Evolutionary conservation across 257 asterid species (phyloP).

Genomic region (Plectranthus barbatus): DNA sequence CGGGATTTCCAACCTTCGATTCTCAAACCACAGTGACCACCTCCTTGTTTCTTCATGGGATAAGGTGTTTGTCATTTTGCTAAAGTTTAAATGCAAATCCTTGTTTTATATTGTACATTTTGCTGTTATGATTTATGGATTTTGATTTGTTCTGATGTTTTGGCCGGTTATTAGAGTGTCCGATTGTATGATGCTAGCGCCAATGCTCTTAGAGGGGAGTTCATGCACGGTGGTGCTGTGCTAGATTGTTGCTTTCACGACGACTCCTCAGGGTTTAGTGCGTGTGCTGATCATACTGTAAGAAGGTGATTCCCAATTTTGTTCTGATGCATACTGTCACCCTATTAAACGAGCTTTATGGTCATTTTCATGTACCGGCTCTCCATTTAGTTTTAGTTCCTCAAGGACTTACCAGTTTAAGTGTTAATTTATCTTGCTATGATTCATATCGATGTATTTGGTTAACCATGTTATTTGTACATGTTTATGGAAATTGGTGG

Average conservation of each 20-base stretch:
- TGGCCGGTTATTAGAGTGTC: constrained; percentile 36
- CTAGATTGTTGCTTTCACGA: constrained; percentile 93
- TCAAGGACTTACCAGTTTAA: not conserved
- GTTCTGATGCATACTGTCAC: not conserved
- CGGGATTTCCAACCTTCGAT: constrained; percentile 74
- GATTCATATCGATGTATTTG: not conserved
- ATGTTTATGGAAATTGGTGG: not conserved
- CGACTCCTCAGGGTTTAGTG: constrained; percentile 87
- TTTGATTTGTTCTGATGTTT: not conserved
- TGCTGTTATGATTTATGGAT: not conserved
- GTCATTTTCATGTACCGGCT: not conserved
- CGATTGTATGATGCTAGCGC: constrained; percentile 87
- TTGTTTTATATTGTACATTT: not conserved
- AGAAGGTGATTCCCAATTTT: constrained; percentile 41
- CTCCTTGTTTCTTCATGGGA: constrained; percentile 93
- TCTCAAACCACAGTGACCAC: constrained; percentile 76
- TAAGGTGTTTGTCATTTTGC: constrained; percentile 28
- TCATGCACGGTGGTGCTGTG: constrained; percentile 76
- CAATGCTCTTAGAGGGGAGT: constrained; percentile 72
- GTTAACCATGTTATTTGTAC: not conserved
- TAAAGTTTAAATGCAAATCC: not conserved
- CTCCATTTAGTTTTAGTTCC: not conserved
- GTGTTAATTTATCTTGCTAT: not conserved
- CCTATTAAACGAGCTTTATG: not conserved
- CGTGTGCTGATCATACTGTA: constrained; percentile 70